Evolutionary conservation across 805 yeast species (phyloP).

Genomic region (Myxozyma udenii): DNA sequence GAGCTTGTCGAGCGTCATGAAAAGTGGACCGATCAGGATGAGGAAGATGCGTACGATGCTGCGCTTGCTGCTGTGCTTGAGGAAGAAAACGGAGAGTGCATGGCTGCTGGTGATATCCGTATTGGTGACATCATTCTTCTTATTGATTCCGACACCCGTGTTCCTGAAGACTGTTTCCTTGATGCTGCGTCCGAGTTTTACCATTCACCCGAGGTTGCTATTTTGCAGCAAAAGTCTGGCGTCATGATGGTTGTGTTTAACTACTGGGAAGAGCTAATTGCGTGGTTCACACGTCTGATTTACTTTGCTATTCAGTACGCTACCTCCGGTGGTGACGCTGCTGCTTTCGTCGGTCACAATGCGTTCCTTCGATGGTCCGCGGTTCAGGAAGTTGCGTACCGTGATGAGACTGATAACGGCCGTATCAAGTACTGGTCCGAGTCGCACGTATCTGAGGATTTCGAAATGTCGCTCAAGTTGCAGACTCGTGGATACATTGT

Average conservation of each 20-base stretch:
- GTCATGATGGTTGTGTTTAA: conserved; percentile 24
- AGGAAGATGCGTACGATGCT: conserved; percentile 11
- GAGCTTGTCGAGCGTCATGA: conserved; percentile 15
- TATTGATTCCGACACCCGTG: conserved; percentile 25
- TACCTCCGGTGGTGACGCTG: conserved; percentile 24
- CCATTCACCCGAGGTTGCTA: conserved; percentile 22
- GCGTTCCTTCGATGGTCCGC: conserved; percentile 27
- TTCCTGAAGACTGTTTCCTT: conserved; percentile 25
- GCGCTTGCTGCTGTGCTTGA: conserved; percentile 12
- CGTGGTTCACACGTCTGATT: conserved; percentile 26
- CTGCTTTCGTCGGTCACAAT: conserved; percentile 27
- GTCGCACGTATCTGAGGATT: conserved; percentile 25
- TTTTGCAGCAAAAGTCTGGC: conserved; percentile 21
- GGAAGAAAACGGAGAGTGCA: conserved; percentile 12
- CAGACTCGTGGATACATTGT: conserved; percentile 20
- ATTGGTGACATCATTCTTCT: conserved; percentile 22
- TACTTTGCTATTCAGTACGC: conserved; percentile 25
- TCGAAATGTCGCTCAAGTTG: conserved; percentile 23
- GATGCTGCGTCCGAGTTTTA: conserved; percentile 27
- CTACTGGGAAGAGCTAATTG: conserved; percentile 24
- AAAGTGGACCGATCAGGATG: conserved; percentile 22
- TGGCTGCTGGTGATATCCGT: conserved; percentile 26
- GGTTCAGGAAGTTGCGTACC: conserved; percentile 22
- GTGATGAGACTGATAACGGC: conserved; percentile 16
- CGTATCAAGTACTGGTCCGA: conserved; percentile 25